Base-by-base conservation (phyloP, 228 moss, liverwort and hornwort species). In the Sphagnum magellanicum region DNA sequence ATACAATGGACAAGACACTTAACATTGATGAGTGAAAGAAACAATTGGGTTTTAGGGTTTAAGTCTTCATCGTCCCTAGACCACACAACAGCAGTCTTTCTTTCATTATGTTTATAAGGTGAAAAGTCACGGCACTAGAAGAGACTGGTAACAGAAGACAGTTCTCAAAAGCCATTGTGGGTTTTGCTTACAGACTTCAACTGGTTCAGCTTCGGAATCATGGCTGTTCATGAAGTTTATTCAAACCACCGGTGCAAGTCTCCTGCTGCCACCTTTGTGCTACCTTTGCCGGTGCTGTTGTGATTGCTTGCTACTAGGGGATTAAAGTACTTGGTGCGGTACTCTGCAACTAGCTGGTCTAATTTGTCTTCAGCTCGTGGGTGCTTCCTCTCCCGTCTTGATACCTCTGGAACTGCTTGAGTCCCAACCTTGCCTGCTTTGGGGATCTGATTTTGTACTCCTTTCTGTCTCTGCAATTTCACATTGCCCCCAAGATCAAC, bases 181-280 rank as follows among this genome's bases (percentile, higher is more conserved):
- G 32, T 32, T 32, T 32, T 32, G 32, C 32, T 32, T 32, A 32
- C 32, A 32, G 32, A 32, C 32, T 32, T 32, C 32, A 32, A 32
- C 32, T 32, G 32, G 32, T 32, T 32, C 32, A 32, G 32, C 3
- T 32, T 32, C 32, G 2, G 32, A 32, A 32, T 32, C 32, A 32
- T 32, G 32, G 32, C 32, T 32, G 32, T 32, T 32, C 32, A 32
- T 32, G 32, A 32, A 32, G 32, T 32, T 32, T 77, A 85, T 50
- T 87, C 83, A 72, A 83, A 83, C 83, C 86, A 87, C 14, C 86
- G 80, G 68, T 78, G 83, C 13, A 87, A 66, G 72, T 87, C 83
- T 10, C 67, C 70, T 1, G 50, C 75, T 67, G 81, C 64, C 53
- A 67, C 67, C 16, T 57, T 74, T 53, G 52, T 67, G 72, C 66